Evolutionary conservation across 495 filamentous ascomycete genomes (phyloP).

Genomic region (Rostrohypoxylon terebratum): DNA sequence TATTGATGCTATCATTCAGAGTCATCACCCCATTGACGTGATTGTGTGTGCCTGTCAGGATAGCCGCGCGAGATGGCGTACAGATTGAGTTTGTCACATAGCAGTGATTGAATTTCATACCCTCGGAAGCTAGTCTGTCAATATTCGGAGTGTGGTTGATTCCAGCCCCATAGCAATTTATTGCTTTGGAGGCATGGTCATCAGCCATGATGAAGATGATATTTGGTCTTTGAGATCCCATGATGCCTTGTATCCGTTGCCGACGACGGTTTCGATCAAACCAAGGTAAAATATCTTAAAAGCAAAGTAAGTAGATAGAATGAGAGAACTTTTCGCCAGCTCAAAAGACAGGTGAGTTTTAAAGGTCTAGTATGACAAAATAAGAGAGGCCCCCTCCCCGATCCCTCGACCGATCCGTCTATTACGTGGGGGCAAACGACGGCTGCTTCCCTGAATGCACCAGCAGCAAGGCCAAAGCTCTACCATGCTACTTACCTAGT

Average conservation of each 20-base stretch:
- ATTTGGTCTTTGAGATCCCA: conserved; percentile 48
- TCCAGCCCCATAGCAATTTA: conserved; percentile 55
- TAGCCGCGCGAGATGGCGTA: conserved; percentile 57
- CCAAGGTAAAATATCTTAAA: not conserved
- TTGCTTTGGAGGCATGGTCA: conserved; percentile 61
- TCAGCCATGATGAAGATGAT: conserved; percentile 63
- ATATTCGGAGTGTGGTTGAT: conserved; percentile 60
- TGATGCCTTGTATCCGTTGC: not conserved
- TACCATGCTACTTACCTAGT: no score
- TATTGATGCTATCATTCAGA: conserved; percentile 57
- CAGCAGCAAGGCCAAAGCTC: not conserved
- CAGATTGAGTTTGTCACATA: conserved; percentile 63
- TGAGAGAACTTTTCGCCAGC: not conserved
- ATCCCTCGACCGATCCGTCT: not conserved
- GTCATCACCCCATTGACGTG: conserved; percentile 60
- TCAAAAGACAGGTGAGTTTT: not conserved
- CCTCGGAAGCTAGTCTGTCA: conserved; percentile 56
- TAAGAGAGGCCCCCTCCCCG: not conserved
- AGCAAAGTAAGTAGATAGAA: not conserved
- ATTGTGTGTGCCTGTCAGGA: conserved; percentile 59
- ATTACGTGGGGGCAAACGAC: not conserved
- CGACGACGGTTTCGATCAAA: not conserved
- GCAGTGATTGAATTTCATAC: conserved; percentile 63
- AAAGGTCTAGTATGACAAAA: not conserved
- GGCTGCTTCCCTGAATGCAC: not conserved